Evolutionary conservation across 2,329 filamentous ascomycete genomes (phyloP).

Genomic region (Venturia effusa): DNA sequence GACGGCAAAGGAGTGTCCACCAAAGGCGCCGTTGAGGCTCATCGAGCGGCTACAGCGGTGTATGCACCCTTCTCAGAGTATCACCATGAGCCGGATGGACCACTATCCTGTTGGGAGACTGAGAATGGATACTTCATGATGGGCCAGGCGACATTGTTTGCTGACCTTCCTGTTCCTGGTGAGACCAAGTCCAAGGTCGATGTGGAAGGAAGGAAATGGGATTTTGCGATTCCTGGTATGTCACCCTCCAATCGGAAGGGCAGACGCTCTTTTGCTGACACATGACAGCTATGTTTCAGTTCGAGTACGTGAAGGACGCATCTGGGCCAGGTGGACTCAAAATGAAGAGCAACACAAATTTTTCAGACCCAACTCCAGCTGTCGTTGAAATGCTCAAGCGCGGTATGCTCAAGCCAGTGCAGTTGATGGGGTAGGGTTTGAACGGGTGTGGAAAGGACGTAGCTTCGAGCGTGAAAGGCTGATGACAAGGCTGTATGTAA

Average conservation of each 20-base stretch:
- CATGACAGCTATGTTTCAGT: conserved; percentile 14
- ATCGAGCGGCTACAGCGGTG: conserved; percentile 14
- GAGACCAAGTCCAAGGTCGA: conserved; percentile 14
- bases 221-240: conserved; percentile 16
- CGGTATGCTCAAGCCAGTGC: conserved; percentile 12
- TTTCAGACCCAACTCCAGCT: conserved; percentile 66
- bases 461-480: neutral
- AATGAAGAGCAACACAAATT: conserved; percentile 41
- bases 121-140: conserved; percentile 18
- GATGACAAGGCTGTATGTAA: neutral
- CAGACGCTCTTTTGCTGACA: neutral
- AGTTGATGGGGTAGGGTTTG: conserved; percentile 6
- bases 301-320: conserved; percentile 17
- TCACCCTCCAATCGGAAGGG: neutral
- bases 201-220: conserved; percentile 18
- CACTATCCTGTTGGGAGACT: conserved; percentile 15
- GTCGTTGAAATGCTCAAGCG: conserved; percentile 62
- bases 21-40: conserved; percentile 16
- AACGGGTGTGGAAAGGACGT: neutral
- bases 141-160: conserved; percentile 16
- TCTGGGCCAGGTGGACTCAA: conserved; percentile 7
- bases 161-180: conserved; percentile 15
- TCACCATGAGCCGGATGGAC: conserved; percentile 16
- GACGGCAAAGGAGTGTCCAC: conserved; percentile 17
- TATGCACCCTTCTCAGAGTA: conserved; percentile 18